phyloP scores from a whole-genome alignment of 2,329 filamentous ascomycete species.

The Aspergillus hiratsukae region DNA sequence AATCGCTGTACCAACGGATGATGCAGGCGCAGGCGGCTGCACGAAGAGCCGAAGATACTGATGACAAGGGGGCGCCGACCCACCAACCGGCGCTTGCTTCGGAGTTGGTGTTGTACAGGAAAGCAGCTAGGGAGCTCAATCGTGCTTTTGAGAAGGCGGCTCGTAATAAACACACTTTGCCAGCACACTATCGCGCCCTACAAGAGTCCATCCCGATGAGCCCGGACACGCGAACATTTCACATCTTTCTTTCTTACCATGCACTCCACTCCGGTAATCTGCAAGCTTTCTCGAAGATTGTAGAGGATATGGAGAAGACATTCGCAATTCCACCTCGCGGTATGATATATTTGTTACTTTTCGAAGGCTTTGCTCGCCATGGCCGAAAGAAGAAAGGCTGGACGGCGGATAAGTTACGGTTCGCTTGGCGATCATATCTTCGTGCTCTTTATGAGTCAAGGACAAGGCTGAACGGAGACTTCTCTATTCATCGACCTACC shows the following conservation, averaged over 20 bases:
- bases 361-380: conserved; percentile 74
- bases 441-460: conserved; percentile 36
- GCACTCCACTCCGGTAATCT: conserved; percentile 66
- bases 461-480: conserved; percentile 20
- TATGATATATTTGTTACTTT: conserved; percentile 72
- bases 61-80: conserved; percentile 17
- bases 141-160: conserved; percentile 45
- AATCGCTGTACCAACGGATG: conserved; percentile 81
- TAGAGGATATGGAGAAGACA: conserved; percentile 72
- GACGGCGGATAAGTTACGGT: conserved; percentile 64
- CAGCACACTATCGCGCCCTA: conserved; percentile 54
- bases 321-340: conserved; percentile 66
- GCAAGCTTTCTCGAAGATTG: conserved; percentile 61
- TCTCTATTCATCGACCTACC: conserved; percentile 9
- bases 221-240: conserved; percentile 75
- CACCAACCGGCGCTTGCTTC: conserved; percentile 19
- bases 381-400: conserved; percentile 67
- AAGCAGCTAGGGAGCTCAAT: conserved; percentile 42
- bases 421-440: conserved; percentile 63
- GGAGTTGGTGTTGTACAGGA: conserved; percentile 37
- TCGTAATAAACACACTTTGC: conserved; percentile 44
- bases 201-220: conserved; percentile 64
- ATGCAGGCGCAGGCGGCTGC: conserved; percentile 53
- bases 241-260: conserved; percentile 72
- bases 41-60: conserved; percentile 27